Base-by-base conservation (phyloP, 2,329 filamentous ascomycete species). In the Ophiostoma fasciatum region DNA sequence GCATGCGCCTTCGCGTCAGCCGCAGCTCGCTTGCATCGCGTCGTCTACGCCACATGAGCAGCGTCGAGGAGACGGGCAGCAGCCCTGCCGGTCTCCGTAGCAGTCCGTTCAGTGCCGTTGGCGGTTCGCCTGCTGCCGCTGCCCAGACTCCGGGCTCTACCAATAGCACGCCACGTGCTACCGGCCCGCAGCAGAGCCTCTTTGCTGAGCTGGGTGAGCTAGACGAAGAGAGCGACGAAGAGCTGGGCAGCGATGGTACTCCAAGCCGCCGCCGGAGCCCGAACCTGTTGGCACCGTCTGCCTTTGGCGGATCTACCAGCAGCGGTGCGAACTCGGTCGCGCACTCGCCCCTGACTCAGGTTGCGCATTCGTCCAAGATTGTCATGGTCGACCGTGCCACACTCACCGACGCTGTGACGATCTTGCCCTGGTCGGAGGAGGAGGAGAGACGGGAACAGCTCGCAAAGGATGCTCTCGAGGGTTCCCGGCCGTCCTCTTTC, bases 201-300 rank as follows among this genome's bases (percentile, higher is more conserved):
- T 93, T 90, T 53, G 85, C 85, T 28, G 90, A 98, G 56, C 68
- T 98, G 28, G 83, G 81, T 36, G 82, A 84, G 45, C 62, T 94
- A 29, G 78, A 74, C 42, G 45, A 46, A 18, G 74, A 74, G 44
- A 78, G 80, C 46, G 82, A 83, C 43, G 81, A 83, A 41, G 78
- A 79, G 42, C 77, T 80, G 36, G 63, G 58, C 40, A 63, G 62
- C 13, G 63, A 62, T 14, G 66, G 60, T 19, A 76, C 71, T 21
- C 73, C 73, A 19, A 69, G 64, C 43, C 64, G 66, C 42, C 62
- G 63, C 26, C 54, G 59, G 29, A 63, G 62, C 40, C 48, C 57
- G 17, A 62, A 63, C 29, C 64, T 59, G 14, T 47, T 56, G 29
- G 70, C 66, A 6, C 66, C 68, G 1, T 26, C 37, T 21, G 28